These are phyloP conservation scores for Casuarina equisetifolia DNA, from an alignment of 306 rosid species.

Conservation along the genomic window DNA sequence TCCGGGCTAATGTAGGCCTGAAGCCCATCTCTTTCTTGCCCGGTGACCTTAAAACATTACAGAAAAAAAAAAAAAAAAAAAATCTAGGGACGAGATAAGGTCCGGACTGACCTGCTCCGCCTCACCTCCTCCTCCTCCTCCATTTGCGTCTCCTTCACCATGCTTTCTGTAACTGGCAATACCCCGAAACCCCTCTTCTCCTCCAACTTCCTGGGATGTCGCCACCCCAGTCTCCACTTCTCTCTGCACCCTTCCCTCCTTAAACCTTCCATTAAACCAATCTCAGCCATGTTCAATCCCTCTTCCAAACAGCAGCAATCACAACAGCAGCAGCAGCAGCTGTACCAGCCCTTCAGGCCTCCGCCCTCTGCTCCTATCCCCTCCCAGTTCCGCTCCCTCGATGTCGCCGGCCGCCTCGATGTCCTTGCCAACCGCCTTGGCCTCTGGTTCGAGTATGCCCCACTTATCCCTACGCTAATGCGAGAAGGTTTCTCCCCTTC, in stretches of 20 bases:
- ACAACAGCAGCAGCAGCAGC: slow-evolving; percentile 19
- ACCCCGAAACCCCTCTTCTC: slow-evolving; percentile 18
- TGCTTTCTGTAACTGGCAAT: slow-evolving; percentile 35
- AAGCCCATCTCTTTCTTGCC: too few species aligned
- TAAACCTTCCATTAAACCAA: slow-evolving; percentile 20
- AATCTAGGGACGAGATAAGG: slow-evolving; percentile 31
- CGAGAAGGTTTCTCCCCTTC: slow-evolving; percentile 78
- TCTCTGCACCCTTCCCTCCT: slow-evolving; percentile 6
- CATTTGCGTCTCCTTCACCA: neutral
- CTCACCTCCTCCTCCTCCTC: neutral
- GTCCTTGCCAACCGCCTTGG: slow-evolving; percentile 78
- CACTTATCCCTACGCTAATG: slow-evolving; percentile 55
- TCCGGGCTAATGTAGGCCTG: too few species aligned
- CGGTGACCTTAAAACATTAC: too few species aligned
- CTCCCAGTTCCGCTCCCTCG: slow-evolving; percentile 48
- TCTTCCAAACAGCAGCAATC: slow-evolving; percentile 26
- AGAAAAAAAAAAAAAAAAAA: too few species aligned
- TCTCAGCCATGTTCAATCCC: slow-evolving; percentile 29
- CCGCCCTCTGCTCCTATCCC: slow-evolving; percentile 68
- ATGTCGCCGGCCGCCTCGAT: slow-evolving; percentile 42
- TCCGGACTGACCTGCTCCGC: neutral
- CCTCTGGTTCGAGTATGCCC: slow-evolving; percentile 78
- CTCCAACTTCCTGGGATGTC: slow-evolving; percentile 5
- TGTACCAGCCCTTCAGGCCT: slow-evolving; percentile 87
- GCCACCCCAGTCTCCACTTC: neutral